Percentiles rank a stretch among this genome's conserved stretches.
Evolutionary conservation across 805 yeast genomes (phyloP).

Genomic region (Lipomyces lipofer): DNA sequence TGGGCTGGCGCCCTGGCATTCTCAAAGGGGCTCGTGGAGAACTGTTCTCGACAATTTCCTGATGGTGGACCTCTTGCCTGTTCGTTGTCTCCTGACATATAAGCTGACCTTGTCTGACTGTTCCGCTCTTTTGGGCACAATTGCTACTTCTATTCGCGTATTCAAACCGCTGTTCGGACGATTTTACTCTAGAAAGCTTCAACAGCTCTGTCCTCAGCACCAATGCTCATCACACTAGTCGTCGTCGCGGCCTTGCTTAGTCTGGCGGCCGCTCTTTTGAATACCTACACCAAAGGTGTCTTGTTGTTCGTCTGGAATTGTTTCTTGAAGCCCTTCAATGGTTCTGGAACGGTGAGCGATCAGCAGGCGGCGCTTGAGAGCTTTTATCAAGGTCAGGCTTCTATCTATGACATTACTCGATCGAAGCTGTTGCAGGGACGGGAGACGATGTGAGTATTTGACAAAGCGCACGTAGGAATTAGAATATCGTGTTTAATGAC

Average conservation of each 20-base stretch:
- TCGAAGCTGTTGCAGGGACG: conserved; percentile 67
- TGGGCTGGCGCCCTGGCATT: background rate
- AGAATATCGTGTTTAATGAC: background rate
- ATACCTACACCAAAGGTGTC: conserved; percentile 15
- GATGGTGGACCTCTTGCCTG: background rate
- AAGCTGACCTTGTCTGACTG: no score
- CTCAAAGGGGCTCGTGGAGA: background rate
- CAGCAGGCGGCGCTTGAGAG: conserved; percentile 66
- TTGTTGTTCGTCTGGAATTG: conserved; percentile 50
- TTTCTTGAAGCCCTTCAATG: conserved; percentile 58
- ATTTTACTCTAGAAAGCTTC: background rate
- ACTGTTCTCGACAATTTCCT: background rate
- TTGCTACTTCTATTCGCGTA: background rate
- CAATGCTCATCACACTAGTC: conserved; percentile 9
- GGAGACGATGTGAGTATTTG: conserved; percentile 55
- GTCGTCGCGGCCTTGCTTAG: conserved; percentile 17
- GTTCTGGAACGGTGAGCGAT: conserved; percentile 40
- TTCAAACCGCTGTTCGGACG: background rate
- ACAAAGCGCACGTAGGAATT: background rate
- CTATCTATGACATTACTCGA: conserved; percentile 73
- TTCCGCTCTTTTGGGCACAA: background rate
- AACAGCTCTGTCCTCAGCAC: background rate
- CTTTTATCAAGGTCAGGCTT: conserved; percentile 76
- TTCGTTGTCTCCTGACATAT: background rate
- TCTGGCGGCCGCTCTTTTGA: conserved; percentile 13